Conservation (phyloP, 805 yeast genomes). For the Ogataea salicorniae region DNA sequence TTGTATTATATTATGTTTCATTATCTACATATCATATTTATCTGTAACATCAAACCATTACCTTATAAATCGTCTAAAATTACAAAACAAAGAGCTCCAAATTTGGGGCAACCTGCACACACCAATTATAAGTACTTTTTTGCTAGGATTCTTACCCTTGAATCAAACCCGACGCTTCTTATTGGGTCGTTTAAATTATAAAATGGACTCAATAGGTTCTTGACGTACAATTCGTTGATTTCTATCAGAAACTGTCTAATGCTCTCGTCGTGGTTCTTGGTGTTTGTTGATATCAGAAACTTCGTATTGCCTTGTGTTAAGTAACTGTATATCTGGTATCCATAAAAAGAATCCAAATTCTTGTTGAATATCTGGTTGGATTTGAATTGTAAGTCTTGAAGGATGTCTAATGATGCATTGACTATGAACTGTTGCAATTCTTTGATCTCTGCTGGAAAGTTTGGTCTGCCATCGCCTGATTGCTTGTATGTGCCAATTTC, state of each 20-base stretch:
- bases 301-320: conserved; percentile 86
- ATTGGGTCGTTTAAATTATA: conserved; percentile 74
- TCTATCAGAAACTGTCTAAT: conserved; percentile 82
- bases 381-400: conserved; percentile 86
- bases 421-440: conserved; percentile 85
- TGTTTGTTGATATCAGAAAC: conserved; percentile 65
- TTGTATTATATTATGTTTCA: neutral
- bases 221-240: conserved; percentile 81
- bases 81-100: no score
- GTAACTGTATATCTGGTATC: conserved; percentile 75
- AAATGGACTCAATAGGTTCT: conserved; percentile 81
- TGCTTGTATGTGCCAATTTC: conserved; percentile 75
- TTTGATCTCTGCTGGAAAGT: conserved; percentile 62
- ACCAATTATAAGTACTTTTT: conserved; percentile 61
- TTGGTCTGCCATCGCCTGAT: conserved; percentile 58
- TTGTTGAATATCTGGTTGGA: conserved; percentile 63
- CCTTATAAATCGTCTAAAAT: no score
- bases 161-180: conserved; percentile 67
- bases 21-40: no score
- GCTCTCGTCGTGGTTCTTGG: conserved; percentile 55
- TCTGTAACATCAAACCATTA: no score
- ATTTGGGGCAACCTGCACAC: no score
- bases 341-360: conserved; percentile 80
- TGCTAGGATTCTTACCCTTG: conserved; percentile 64
- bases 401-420: conserved; percentile 84